Conservation (phyloP, 1,284 basidiomycete species). For the Austroboletus novae-zelandiae region DNA sequence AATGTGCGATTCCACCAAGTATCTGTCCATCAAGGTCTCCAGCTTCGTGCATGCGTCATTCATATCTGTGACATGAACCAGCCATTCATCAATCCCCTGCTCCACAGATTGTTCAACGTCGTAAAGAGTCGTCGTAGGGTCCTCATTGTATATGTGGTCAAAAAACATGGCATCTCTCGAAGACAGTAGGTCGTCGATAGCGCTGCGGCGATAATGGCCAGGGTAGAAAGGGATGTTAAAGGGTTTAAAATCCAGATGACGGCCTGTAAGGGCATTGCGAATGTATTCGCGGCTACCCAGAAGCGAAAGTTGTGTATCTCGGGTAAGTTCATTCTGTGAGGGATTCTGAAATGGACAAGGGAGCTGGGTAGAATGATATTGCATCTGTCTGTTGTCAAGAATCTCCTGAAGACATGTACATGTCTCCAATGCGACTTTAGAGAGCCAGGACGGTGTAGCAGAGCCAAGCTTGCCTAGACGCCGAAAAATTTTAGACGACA, state of each 20-base stretch:
- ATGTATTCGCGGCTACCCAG: not conserved
- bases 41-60: not conserved
- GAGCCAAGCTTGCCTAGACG: not conserved
- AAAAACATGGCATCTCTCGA: conserved; percentile 4
- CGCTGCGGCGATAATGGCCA: not conserved
- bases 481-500: not conserved
- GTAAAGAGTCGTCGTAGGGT: conserved; percentile 23
- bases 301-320: not conserved
- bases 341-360: not conserved
- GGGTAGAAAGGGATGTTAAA: conserved; percentile 10
- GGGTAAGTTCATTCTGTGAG: not conserved
- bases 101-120: conserved; percentile 14
- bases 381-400: not conserved
- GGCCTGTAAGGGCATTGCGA: conserved; percentile 4
- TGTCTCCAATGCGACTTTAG: not conserved
- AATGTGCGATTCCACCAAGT: not conserved
- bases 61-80: not conserved
- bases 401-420: not conserved
- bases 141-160: not conserved
- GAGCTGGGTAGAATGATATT: not conserved
- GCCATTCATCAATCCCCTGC: not conserved
- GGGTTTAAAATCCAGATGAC: not conserved
- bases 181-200: not conserved
- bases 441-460: not conserved
- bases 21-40: conserved; percentile 3